A percentile compares a stretch with the other conserved stretches of the same genome.
phyloP scores from a whole-genome alignment of 805 yeast species.

The Wickerhamomyces alni region DNA sequence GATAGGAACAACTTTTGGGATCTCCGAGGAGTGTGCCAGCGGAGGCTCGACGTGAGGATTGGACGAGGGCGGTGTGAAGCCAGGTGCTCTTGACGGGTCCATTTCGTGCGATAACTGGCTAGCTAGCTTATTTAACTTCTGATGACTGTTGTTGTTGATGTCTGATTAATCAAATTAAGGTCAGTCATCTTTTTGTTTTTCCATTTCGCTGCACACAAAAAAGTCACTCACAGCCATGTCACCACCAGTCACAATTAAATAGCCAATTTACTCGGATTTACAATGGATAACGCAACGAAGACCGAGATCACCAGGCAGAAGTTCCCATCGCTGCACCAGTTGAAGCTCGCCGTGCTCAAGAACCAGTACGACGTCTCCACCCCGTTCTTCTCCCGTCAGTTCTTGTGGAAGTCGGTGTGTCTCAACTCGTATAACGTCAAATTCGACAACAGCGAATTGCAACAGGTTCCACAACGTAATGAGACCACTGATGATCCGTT shows the following conservation, averaged over 20 bases:
- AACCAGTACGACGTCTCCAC: slow-evolving; percentile 15
- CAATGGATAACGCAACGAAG: not conserved
- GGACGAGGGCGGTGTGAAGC: slow-evolving; percentile 80
- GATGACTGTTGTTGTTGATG: not conserved
- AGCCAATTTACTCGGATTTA: too few relatives aligned
- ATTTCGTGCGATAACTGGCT: slow-evolving; percentile 37
- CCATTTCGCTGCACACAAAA: not conserved
- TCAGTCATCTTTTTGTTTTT: not conserved
- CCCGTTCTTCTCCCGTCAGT: slow-evolving; percentile 16
- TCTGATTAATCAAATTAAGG: not conserved
- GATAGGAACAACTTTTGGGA: slow-evolving; percentile 72
- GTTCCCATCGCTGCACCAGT: slow-evolving; percentile 14
- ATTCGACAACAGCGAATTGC: slow-evolving; percentile 15
- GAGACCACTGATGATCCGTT: not conserved
- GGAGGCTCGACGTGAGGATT: slow-evolving; percentile 56
- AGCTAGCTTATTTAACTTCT: not conserved
- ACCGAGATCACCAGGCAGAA: slow-evolving; percentile 9
- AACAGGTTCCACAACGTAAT: slow-evolving; percentile 5
- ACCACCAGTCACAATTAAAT: too few relatives aligned
- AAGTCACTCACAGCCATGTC: not conserved
- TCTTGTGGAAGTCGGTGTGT: slow-evolving; percentile 20
- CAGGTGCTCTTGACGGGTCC: slow-evolving; percentile 94
- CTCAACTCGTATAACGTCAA: slow-evolving; percentile 15
- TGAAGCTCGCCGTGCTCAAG: slow-evolving; percentile 17
- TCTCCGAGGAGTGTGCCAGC: slow-evolving; percentile 57